phyloP scores from a whole-genome alignment of 78 protist genomes.

The Creolimax fragrantissima region DNA sequence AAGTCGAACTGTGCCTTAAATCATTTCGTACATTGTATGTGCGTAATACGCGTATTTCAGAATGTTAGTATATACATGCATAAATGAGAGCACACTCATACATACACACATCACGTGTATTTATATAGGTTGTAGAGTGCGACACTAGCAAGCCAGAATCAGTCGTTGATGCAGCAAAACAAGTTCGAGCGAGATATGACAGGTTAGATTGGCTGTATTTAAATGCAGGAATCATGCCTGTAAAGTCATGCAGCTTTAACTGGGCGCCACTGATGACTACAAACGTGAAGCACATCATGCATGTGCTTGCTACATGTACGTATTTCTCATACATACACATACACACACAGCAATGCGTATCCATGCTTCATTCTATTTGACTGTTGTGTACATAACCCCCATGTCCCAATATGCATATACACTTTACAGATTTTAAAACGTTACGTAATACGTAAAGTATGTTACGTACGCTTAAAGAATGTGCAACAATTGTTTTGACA shows the following conservation, averaged over 20 bases:
- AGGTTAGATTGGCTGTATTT: constrained; percentile 21
- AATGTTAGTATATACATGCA: background rate
- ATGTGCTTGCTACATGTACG: background rate
- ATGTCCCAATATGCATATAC: too few relatives aligned
- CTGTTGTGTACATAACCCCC: background rate
- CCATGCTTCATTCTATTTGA: background rate
- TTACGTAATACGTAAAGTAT: too few relatives aligned
- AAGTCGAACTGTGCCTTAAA: too few relatives aligned
- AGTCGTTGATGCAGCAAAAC: background rate
- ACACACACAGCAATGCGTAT: background rate
- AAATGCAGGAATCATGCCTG: constrained; percentile 28
- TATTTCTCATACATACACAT: background rate
- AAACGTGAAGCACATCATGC: background rate
- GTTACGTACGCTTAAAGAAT: too few relatives aligned
- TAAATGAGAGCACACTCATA: background rate
- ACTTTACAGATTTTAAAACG: too few relatives aligned
- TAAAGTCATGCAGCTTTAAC: background rate
- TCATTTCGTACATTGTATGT: too few relatives aligned
- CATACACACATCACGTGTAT: background rate
- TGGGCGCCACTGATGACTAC: background rate
- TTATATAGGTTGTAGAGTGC: background rate
- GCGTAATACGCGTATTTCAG: background rate
- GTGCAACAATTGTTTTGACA: too few relatives aligned
- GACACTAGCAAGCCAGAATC: background rate
- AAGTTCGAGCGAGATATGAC: background rate